A percentile compares a stretch with the other conserved stretches of the same genome.
These are phyloP conservation scores for Symmetrospora coprosmae DNA, from an alignment of 768 basidiomycete genomes.

Conservation along the genomic window DNA sequence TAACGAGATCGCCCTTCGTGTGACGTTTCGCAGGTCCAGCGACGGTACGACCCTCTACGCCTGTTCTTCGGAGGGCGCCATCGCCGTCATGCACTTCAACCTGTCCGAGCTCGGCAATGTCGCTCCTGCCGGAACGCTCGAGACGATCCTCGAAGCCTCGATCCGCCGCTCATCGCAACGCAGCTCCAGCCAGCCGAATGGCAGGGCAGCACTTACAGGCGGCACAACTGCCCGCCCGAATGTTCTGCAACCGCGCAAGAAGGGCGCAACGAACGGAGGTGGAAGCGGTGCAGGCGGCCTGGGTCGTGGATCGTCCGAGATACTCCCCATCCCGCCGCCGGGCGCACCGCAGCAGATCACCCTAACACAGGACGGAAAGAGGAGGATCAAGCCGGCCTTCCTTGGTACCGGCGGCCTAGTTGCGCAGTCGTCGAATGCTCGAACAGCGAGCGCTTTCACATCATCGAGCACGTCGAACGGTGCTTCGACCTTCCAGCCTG, in stretches of 20 bases:
- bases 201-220: neutral
- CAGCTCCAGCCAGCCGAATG: neutral
- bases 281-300: neutral
- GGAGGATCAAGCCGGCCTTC: constrained; percentile 46
- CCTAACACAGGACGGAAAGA: constrained; percentile 43
- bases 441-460: neutral
- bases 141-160: constrained; percentile 10
- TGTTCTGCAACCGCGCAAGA: neutral
- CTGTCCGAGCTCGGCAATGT: constrained; percentile 17
- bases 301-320: neutral
- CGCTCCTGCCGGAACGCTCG: constrained; percentile 14
- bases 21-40: constrained; percentile 56
- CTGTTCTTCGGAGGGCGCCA: constrained; percentile 87
- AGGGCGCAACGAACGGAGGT: neutral
- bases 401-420: constrained; percentile 20
- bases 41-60: constrained; percentile 87
- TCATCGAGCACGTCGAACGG: neutral
- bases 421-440: too few species aligned
- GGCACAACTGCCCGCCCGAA: neutral
- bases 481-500: neutral
- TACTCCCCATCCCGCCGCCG: constrained; percentile 22
- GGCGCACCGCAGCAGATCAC: constrained; percentile 31
- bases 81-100: constrained; percentile 42
- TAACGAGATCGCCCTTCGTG: too few species aligned
- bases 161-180: too few species aligned